These are phyloP conservation scores for Pythium sp. DNA, from an alignment of 352 stramenopile species.

Conservation along the genomic window DNA sequence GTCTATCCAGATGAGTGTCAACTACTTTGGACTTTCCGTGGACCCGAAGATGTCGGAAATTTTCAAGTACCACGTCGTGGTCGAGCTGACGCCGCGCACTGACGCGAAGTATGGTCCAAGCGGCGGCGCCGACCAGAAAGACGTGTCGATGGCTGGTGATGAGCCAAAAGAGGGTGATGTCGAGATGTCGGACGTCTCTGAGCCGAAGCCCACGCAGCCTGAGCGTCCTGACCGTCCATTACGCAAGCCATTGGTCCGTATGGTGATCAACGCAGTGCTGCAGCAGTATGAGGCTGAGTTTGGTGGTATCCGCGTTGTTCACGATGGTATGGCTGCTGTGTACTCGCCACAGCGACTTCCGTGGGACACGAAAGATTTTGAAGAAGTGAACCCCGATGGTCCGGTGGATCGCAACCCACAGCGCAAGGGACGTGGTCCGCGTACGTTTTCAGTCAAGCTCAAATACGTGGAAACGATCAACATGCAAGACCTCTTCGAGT, in stretches of 20 bases:
- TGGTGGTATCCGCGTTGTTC: neutral
- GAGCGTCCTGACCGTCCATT: slow-evolving; percentile 1
- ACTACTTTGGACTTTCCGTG: neutral
- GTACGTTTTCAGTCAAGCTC: slow-evolving; percentile 1
- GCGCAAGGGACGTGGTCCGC: neutral
- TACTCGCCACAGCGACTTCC: neutral
- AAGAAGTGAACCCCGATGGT: neutral
- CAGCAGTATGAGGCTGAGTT: neutral
- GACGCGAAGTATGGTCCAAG: neutral
- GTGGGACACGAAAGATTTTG: slow-evolving; percentile 1
- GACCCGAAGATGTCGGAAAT: neutral
- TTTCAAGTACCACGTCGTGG: neutral
- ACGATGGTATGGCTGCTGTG: neutral
- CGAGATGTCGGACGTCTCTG: neutral
- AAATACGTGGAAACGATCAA: neutral
- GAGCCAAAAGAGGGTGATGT: neutral
- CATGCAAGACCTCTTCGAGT: slow-evolving; percentile 1
- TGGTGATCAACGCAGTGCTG: neutral
- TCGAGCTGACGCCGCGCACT: neutral
- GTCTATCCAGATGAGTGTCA: neutral
- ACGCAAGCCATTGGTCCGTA: neutral
- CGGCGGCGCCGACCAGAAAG: neutral
- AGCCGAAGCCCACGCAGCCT: neutral
- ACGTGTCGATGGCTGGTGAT: neutral
- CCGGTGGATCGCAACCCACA: neutral